Base-by-base conservation (phyloP, 208 protist genomes). In the Leishmania guyanensis region DNA sequence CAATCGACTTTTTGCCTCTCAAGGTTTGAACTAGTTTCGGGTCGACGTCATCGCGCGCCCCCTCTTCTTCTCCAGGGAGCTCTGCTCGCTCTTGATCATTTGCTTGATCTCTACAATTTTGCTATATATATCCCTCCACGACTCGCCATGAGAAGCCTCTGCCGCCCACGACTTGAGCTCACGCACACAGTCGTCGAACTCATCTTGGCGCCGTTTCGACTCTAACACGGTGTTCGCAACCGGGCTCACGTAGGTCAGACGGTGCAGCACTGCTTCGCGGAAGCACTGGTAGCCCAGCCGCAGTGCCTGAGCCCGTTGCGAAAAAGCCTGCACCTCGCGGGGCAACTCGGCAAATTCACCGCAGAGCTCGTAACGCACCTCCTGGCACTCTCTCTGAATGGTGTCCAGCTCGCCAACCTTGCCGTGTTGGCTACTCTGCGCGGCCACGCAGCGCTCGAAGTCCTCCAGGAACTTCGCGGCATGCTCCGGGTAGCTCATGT, bases 151-250 rank as follows among this genome's bases (percentile, higher is more conserved):
- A 51, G 92, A 83, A 33, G 88, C 83, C 60, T 89, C 86, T 26
- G 83, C 75, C n/a, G 90, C 89, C 94, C 95, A 98, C 60, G 78
- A 54, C 78, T 90, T 84, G 62, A 98, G 87, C 82, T 97, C 93
- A 17, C 90, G 89, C 17, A 94, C 86, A 62, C 89, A 91, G 22
- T 86, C 81, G 53, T 93, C 87, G 73, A 92, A 97, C 82, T 97
- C 95, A 62, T 93, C 86, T 73, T 95, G 91, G 26, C 95, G 90
- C 5, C 84, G 91, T 81, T 87, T 89, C 53, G 92, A 94, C 56
- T 91, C 89, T 53, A 86, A 71, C 62, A 94, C 80, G 62, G 93
- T 75, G 69, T 93, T 83, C 36, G 78, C 84, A 22, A 86, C 80
- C 22, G 92, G 85, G 17, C 87, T 83, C 33, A 95, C 74, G 89